Percentiles rank a stretch among this genome's conserved stretches.
Evolutionary conservation across 2,329 filamentous ascomycete genomes (phyloP).

Genomic region (Fusarium sp.): DNA sequence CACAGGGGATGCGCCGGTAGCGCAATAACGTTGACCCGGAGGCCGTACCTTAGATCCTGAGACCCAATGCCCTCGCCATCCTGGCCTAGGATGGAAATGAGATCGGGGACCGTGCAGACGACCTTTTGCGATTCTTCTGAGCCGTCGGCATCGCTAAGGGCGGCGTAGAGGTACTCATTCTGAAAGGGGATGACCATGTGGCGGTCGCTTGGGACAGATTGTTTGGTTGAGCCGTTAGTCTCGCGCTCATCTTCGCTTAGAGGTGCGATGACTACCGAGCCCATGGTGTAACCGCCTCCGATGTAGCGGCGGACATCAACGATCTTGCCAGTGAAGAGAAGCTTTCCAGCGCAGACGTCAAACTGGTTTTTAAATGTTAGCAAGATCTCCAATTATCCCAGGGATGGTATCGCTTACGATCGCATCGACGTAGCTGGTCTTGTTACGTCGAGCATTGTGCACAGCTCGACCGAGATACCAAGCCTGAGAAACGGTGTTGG

Average conservation of each 20-base stretch:
- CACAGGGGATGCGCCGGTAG: conserved; percentile 66
- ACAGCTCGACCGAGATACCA: conserved; percentile 71
- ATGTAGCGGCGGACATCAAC: conserved; percentile 58
- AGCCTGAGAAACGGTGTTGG: conserved; percentile 64
- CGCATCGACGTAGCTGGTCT: conserved; percentile 47
- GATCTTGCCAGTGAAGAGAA: conserved; percentile 60
- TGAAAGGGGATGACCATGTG: conserved; percentile 60
- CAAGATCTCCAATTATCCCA: too few species aligned
- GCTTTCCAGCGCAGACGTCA: conserved; percentile 52
- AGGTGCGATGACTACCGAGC: conserved; percentile 55
- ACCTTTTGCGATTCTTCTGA: conserved; percentile 51
- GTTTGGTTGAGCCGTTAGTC: conserved; percentile 29
- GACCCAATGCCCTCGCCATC: conserved; percentile 67
- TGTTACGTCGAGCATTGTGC: conserved; percentile 43
- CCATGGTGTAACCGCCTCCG: conserved; percentile 60
- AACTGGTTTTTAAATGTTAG: conserved; percentile 29
- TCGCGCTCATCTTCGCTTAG: conserved; percentile 53
- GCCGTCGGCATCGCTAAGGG: conserved; percentile 52
- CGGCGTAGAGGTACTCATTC: conserved; percentile 60
- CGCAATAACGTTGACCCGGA: conserved; percentile 66
- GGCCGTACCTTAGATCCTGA: conserved; percentile 66
- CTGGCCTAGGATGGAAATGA: conserved; percentile 57
- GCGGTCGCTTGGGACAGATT: conserved; percentile 37
- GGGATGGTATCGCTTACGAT: conserved; percentile 28
- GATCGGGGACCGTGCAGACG: conserved; percentile 56